Conservation (phyloP, 805 yeast genomes). For the Candida fluviatilis region DNA sequence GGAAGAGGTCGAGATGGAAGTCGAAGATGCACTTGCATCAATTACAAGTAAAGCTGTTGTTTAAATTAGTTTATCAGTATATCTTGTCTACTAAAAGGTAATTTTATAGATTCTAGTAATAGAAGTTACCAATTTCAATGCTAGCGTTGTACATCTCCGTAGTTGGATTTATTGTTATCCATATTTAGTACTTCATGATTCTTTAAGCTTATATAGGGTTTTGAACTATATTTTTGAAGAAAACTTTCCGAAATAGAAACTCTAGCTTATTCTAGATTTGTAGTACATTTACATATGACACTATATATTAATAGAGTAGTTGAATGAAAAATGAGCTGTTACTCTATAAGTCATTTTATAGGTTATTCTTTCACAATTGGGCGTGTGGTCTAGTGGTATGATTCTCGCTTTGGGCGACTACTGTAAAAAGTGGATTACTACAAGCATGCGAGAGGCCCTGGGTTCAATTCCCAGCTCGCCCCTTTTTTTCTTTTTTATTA, state of each 20-base stretch:
- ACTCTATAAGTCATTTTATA: neutral
- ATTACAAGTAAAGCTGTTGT: constrained; percentile 3
- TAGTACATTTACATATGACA: too few relatives aligned
- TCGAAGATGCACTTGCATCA: constrained; percentile 27
- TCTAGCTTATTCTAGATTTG: too few relatives aligned
- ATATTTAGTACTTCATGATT: too few relatives aligned
- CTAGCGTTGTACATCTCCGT: too few relatives aligned
- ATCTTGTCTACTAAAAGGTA: too few relatives aligned
- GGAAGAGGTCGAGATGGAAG: constrained; percentile 69
- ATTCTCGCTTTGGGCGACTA: constrained; percentile 28
- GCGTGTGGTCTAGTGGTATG: constrained; percentile 32
- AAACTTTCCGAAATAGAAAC: too few relatives aligned
- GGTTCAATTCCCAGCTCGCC: constrained; percentile 56
- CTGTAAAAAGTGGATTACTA: neutral
- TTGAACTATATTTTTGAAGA: too few relatives aligned
- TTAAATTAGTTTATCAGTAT: neutral
- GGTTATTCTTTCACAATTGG: constrained; percentile 7
- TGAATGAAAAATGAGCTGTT: neutral
- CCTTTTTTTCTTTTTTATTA: constrained; percentile 16
- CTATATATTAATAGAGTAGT: too few relatives aligned
- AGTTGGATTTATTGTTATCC: too few relatives aligned
- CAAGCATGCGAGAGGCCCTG: constrained; percentile 53
- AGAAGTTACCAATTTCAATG: too few relatives aligned
- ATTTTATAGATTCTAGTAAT: too few relatives aligned
- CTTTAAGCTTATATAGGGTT: too few relatives aligned